Conservation (phyloP, 768 basidiomycete genomes). For the Podaxis carcinomalis region DNA sequence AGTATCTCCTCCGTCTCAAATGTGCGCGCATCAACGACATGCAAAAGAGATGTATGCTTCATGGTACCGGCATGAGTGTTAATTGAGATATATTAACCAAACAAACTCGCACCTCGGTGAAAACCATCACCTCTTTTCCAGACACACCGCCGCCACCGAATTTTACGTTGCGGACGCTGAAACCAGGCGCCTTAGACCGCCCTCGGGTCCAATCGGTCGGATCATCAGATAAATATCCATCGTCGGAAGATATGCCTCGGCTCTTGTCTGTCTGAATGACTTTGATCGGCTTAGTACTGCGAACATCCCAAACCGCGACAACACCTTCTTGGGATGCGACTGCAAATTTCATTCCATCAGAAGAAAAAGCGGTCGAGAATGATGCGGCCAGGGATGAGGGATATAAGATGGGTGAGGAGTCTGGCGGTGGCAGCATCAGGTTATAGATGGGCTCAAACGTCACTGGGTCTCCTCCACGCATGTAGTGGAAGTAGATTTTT, state of each 20-base stretch:
- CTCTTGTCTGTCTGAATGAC: slow-evolving; percentile 17
- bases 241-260: slow-evolving; percentile 13
- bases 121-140: slow-evolving; percentile 15
- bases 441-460: slow-evolving; percentile 12
- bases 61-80: neutral
- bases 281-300: slow-evolving; percentile 15
- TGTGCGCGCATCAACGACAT: slow-evolving; percentile 15
- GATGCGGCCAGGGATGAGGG: slow-evolving; percentile 17
- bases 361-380: slow-evolving; percentile 15
- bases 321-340: slow-evolving; percentile 18
- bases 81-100: neutral
- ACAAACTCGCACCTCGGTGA: slow-evolving; percentile 11
- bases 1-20: slow-evolving; percentile 15
- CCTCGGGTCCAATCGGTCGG: slow-evolving; percentile 15
- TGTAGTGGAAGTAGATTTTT: slow-evolving; percentile 15
- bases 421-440: slow-evolving; percentile 12
- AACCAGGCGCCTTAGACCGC: slow-evolving; percentile 13
- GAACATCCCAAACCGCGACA: slow-evolving; percentile 15
- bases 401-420: slow-evolving; percentile 14
- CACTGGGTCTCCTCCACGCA: slow-evolving; percentile 13
- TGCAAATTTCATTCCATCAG: slow-evolving; percentile 15
- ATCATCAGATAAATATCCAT: slow-evolving; percentile 14
- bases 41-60: slow-evolving; percentile 15
- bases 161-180: slow-evolving; percentile 16
- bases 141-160: slow-evolving; percentile 13